These are phyloP conservation scores for Angomonas ambiguus DNA, from an alignment of 208 protist species.

Conservation along the genomic window DNA sequence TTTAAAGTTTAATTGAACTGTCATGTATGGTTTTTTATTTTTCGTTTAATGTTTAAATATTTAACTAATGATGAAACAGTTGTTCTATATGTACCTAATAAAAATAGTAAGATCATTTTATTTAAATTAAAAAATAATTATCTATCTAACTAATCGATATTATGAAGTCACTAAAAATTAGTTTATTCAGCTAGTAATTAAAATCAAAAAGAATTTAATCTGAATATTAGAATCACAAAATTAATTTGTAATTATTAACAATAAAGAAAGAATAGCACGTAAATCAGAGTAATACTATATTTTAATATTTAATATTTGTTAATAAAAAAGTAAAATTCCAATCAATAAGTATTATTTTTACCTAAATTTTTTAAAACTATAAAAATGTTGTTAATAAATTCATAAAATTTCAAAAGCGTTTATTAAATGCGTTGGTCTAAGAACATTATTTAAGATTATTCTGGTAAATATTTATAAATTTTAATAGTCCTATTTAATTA, in stretches of 20 bases:
- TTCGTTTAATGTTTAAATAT: slow-evolving; percentile 69
- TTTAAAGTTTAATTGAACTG: slow-evolving; percentile 39
- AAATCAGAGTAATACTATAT: slow-evolving; percentile 11
- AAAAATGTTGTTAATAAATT: slow-evolving; percentile 66
- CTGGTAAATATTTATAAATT: slow-evolving; percentile 35
- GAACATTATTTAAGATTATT: slow-evolving; percentile 80
- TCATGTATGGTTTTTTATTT: slow-evolving; percentile 45
- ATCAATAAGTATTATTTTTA: slow-evolving; percentile 12
- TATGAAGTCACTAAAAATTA: slow-evolving; percentile 36
- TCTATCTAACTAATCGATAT: slow-evolving; percentile 32
- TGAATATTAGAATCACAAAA: slow-evolving; percentile 48
- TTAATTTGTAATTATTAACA: slow-evolving; percentile 31
- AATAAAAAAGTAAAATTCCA: slow-evolving; percentile 13
- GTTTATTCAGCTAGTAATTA: slow-evolving; percentile 31
- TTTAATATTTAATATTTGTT: slow-evolving; percentile 16
- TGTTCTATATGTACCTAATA: slow-evolving; percentile 70
- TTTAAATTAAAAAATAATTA: slow-evolving; percentile 69
- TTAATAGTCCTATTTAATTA: slow-evolving; percentile 29
- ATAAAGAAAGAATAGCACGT: slow-evolving; percentile 11
- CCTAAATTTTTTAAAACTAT: slow-evolving; percentile 25
- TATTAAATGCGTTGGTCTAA: slow-evolving; percentile 82
- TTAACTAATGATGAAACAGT: slow-evolving; percentile 64
- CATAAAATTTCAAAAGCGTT: slow-evolving; percentile 61
- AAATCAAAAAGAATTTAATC: slow-evolving; percentile 24
- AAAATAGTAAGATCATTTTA: slow-evolving; percentile 73